Evolutionary conservation across 176 grass and related monocot species (phyloP).

Genomic region (Poa pratensis): DNA sequence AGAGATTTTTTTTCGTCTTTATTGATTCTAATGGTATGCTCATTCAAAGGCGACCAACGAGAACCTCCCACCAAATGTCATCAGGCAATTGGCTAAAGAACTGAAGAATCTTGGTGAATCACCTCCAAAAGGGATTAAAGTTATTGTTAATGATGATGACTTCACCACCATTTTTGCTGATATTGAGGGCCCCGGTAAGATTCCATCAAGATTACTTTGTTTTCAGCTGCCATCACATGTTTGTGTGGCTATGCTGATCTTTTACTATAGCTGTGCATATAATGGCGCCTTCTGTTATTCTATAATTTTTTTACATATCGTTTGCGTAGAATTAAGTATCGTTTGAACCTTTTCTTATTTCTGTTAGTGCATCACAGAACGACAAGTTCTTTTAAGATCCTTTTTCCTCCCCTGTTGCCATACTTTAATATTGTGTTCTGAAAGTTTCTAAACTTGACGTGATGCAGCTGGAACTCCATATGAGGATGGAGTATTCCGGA

Average conservation of each 20-base stretch:
- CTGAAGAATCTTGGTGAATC: slow-evolving; percentile 92
- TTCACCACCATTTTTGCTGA: slow-evolving; percentile 95
- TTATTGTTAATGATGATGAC: slow-evolving; percentile 90
- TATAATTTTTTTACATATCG: background rate
- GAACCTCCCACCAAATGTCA: slow-evolving; percentile 92
- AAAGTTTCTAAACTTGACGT: slow-evolving; percentile 16
- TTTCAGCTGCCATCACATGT: background rate
- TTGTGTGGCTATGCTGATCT: background rate
- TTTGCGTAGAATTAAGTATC: background rate
- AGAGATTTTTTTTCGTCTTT: background rate
- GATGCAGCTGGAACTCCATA: slow-evolving; percentile 89
- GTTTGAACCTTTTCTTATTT: background rate
- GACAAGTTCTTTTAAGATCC: background rate
- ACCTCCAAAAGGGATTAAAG: slow-evolving; percentile 96
- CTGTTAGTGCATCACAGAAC: background rate
- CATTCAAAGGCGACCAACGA: slow-evolving; percentile 82
- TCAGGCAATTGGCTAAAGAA: slow-evolving; percentile 95
- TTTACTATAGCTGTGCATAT: background rate
- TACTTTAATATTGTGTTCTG: background rate
- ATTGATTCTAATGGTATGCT: slow-evolving; percentile 14
- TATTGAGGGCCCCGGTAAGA: slow-evolving; percentile 87
- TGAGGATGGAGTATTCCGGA: slow-evolving; percentile 93
- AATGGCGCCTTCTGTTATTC: background rate
- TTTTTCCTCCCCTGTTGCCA: background rate
- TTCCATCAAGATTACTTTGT: background rate